Percentiles rank a stretch among this genome's conserved stretches.
Evolutionary conservation across 352 stramenopile species (phyloP).

Genomic region (Phytopythium cucurbitacearum): DNA sequence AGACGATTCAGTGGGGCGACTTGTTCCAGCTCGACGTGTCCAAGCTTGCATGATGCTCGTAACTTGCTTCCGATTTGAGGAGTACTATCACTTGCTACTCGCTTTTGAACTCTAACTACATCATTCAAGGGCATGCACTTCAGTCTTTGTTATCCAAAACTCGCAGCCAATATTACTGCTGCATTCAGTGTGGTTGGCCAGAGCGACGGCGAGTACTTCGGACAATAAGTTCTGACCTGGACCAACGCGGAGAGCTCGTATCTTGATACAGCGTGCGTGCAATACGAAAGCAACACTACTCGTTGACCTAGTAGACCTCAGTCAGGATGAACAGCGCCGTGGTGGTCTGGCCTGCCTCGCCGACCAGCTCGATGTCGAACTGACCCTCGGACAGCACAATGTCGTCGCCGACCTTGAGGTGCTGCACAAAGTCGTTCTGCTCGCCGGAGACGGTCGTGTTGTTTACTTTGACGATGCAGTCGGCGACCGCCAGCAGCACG

Average conservation of each 20-base stretch:
- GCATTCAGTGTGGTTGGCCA: too few species aligned
- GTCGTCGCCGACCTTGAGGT: slow-evolving; percentile 20
- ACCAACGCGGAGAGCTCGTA: too few species aligned
- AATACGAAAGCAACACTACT: background rate
- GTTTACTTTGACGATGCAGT: slow-evolving; percentile 19
- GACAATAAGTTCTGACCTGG: too few species aligned
- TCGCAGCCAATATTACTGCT: too few species aligned
- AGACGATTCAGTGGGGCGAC: slow-evolving; percentile 23
- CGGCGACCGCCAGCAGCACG: slow-evolving; percentile 28
- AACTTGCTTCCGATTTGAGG: too few species aligned
- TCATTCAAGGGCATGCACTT: too few species aligned
- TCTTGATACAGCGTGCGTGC: too few species aligned
- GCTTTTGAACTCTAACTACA: too few species aligned
- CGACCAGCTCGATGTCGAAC: slow-evolving; percentile 9
- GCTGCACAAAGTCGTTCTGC: slow-evolving; percentile 5
- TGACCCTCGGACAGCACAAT: slow-evolving; percentile 13
- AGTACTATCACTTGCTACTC: too few species aligned
- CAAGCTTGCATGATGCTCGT: background rate
- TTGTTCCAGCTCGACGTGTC: slow-evolving; percentile 16
- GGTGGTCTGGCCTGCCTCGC: slow-evolving; percentile 2
- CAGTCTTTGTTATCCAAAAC: too few species aligned
- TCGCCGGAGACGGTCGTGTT: slow-evolving; percentile 6
- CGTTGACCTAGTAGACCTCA: slow-evolving; percentile 21
- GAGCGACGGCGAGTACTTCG: too few species aligned
- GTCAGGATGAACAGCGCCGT: slow-evolving; percentile 18